Evolutionary conservation across 176 grass and related monocot species (phyloP).

Genomic region (Cenchrus fungigraminus): DNA sequence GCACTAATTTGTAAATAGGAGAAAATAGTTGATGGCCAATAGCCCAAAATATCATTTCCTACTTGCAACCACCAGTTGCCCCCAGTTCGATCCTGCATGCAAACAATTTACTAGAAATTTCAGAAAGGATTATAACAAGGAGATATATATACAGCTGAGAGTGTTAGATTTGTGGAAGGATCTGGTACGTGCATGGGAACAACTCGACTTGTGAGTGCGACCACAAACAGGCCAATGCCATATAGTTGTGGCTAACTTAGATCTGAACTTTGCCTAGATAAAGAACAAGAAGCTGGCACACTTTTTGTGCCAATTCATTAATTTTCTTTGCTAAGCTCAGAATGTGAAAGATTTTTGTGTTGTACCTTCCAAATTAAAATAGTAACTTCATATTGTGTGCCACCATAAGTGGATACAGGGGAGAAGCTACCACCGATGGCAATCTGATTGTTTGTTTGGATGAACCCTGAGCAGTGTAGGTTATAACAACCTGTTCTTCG

Average conservation of each 20-base stretch:
- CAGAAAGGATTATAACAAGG: not conserved
- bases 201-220: no score
- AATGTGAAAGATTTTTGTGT: slow-evolving; percentile 50
- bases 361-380: slow-evolving; percentile 90
- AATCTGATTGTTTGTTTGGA: slow-evolving; percentile 81
- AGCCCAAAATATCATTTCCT: slow-evolving; percentile 61
- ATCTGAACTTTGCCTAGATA: slow-evolving; percentile 21
- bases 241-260: slow-evolving; percentile 33
- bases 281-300: slow-evolving; percentile 59
- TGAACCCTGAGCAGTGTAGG: slow-evolving; percentile 74
- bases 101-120: not conserved
- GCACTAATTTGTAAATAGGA: slow-evolving; percentile 62
- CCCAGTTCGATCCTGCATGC: slow-evolving; percentile 64
- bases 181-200: no score
- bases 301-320: slow-evolving; percentile 4
- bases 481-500: slow-evolving; percentile 87
- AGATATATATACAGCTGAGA: no score
- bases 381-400: slow-evolving; percentile 73
- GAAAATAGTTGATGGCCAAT: slow-evolving; percentile 83
- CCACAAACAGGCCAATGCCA: not conserved
- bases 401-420: slow-evolving; percentile 66
- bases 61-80: slow-evolving; percentile 80
- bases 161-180: no score
- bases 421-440: slow-evolving; percentile 79
- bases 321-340: slow-evolving; percentile 29